Evolutionary conservation across 2,329 filamentous ascomycete species (phyloP).

Genomic region (Mariannaea sp.): DNA sequence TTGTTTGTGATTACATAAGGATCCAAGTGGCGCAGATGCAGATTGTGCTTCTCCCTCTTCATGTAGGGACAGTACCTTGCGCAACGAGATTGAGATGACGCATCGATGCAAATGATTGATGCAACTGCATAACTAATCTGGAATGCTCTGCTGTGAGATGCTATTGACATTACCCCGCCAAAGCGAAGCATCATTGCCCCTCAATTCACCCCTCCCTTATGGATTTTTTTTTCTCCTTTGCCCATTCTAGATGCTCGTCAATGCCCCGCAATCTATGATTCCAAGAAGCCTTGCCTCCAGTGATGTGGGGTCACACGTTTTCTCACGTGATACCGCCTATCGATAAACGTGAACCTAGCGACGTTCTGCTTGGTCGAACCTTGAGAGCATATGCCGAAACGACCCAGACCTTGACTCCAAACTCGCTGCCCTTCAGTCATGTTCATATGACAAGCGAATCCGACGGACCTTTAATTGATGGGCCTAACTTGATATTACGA

Average conservation of each 20-base stretch:
- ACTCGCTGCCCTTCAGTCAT: constrained; percentile 26
- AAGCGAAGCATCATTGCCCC: constrained; percentile 27
- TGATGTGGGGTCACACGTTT: constrained; percentile 21
- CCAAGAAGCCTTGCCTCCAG: background rate
- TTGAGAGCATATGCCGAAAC: constrained; percentile 32
- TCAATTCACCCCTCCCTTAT: constrained; percentile 33
- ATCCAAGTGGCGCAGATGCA: no score
- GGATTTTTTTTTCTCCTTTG: constrained; percentile 10
- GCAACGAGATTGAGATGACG: constrained; percentile 29
- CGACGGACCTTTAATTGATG: constrained; percentile 25
- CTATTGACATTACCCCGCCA: constrained; percentile 28
- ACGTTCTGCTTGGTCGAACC: constrained; percentile 27
- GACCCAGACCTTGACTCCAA: constrained; percentile 24
- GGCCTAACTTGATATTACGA: constrained; percentile 21
- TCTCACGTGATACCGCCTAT: constrained; percentile 32
- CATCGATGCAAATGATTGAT: constrained; percentile 28
- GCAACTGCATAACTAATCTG: constrained; percentile 27
- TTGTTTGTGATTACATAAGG: no score
- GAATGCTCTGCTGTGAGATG: constrained; percentile 7
- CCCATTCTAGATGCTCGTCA: background rate
- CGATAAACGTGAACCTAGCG: constrained; percentile 25
- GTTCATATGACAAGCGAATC: constrained; percentile 32
- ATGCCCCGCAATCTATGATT: constrained; percentile 31
- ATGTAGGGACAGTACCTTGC: no score
- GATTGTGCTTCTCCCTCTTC: no score